Base-by-base conservation (phyloP, 345 rosid genomes). In the Bruguiera gymnorhiza region DNA sequence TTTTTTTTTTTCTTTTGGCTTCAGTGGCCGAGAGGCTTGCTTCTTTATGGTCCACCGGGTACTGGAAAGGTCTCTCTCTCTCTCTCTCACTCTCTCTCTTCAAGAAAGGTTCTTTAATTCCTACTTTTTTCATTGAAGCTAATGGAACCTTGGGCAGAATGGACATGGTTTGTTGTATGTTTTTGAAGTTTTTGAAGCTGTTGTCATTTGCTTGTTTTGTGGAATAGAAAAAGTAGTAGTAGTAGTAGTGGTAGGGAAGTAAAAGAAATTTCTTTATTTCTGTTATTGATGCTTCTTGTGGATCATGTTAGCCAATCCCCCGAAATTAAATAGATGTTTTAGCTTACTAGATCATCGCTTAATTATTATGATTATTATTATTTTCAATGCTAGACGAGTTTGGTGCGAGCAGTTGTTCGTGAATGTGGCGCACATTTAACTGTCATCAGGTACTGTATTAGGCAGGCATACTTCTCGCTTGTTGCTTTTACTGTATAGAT, bases 1-100 rank as follows among this genome's bases (percentile, higher is more conserved):
- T 2, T 9, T 26, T 13, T 6, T 6, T 64, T 27, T 5, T 31
- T 36, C 9, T 1, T 65, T 65, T 65, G 29, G 2, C 24, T 77
- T 62, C 84, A 89, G 96, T 91, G 96, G 97, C 91, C 92, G 66
- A 82, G 84, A 73, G 96, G 97, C 66, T 80, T 91, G 81, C 95
- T 94, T 61, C 73, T 94, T 8, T 92, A 89, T 36, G 97, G 99
- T 39, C 97, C 96, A 20, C 97, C 97, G 3, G 97, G 97, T 62
- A 89, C 96, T 16, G 99, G 99, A 43, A 95, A 95, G 97, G 99
- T 94, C 79, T 26, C 21, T 29, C n/a, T 26, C 2, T 7, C 26
- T 54, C 4, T 52, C 53, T 8, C 54, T 20, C 62, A 2, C 32
- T 20, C 11, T 54, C 59, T 55, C 26, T 20, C n/a, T 21, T 37